Evolutionary conservation across 2,329 filamentous ascomycete genomes (phyloP).

Genomic region (Scolecobasidium constrictum): DNA sequence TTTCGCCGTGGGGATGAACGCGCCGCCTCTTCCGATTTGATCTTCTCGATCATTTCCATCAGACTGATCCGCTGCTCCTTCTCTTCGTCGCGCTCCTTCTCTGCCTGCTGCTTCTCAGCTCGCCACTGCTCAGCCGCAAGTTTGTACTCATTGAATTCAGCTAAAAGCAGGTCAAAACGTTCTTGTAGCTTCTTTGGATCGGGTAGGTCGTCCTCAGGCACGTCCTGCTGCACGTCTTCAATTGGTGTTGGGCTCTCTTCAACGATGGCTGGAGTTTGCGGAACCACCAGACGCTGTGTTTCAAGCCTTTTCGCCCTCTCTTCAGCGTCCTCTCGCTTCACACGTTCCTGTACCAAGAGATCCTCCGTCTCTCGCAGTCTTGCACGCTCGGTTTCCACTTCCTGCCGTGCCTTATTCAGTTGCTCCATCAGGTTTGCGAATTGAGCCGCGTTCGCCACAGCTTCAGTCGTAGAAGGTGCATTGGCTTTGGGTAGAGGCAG

Average conservation of each 20-base stretch:
- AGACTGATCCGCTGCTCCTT: conserved; percentile 62
- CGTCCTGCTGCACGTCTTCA: conserved; percentile 10
- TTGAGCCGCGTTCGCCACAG: conserved; percentile 52
- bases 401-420: conserved; percentile 70
- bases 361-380: conserved; percentile 74
- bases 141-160: conserved; percentile 72
- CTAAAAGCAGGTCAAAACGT: conserved; percentile 64
- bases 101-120: conserved; percentile 66
- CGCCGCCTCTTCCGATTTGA: conserved; percentile 57
- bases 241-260: conserved; percentile 8
- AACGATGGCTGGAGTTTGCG: conserved; percentile 7
- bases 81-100: conserved; percentile 61
- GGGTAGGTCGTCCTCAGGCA: conserved; percentile 23
- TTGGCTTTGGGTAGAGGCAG: conserved; percentile 18
- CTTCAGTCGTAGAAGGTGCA: conserved; percentile 24
- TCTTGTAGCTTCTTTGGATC: conserved; percentile 47
- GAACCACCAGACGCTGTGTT: conserved; percentile 29
- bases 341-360: conserved; percentile 65
- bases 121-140: conserved; percentile 70
- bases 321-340: conserved; percentile 74
- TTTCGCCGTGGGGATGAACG: conserved; percentile 18
- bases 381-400: conserved; percentile 72
- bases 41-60: conserved; percentile 77
- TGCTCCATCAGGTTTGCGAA: conserved; percentile 78
- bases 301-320: conserved; percentile 55